A percentile compares a stretch with the other conserved stretches of the same genome.
phyloP scores from a whole-genome alignment of 805 yeast genomes.

The Lachancea fermentati region DNA sequence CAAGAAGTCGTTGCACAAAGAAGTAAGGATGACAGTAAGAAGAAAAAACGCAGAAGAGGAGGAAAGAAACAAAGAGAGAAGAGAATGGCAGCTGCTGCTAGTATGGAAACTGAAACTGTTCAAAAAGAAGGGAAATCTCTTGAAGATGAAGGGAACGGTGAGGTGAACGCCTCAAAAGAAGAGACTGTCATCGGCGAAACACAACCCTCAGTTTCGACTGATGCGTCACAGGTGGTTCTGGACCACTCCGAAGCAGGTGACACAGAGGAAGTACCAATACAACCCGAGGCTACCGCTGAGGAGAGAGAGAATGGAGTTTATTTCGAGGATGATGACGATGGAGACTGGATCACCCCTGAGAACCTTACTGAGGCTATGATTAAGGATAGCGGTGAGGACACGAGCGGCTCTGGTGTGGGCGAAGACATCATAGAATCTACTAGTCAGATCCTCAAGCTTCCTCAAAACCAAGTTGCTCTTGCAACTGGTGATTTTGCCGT shows the following conservation, averaged over 20 bases:
- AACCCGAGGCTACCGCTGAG: background rate
- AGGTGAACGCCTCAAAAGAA: background rate
- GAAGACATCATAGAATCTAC: constrained; percentile 33
- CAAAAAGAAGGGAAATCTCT: constrained; percentile 12
- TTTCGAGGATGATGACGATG: constrained; percentile 62
- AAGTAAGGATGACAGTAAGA: constrained; percentile 15
- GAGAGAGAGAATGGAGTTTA: constrained; percentile 10
- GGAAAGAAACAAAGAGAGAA: constrained; percentile 61
- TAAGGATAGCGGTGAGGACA: constrained; percentile 61
- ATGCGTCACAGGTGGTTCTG: constrained; percentile 28
- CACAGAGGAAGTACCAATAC: constrained; percentile 6
- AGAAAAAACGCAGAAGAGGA: constrained; percentile 53
- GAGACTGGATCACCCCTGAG: constrained; percentile 93
- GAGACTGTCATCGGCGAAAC: background rate
- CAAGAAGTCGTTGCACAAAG: constrained; percentile 13
- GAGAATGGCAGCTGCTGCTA: constrained; percentile 33
- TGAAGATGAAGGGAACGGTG: constrained; percentile 7
- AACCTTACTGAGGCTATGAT: constrained; percentile 66
- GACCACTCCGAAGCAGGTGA: constrained; percentile 7
- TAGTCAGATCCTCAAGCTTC: constrained; percentile 18
- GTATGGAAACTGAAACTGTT: constrained; percentile 5
- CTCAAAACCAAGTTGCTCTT: constrained; percentile 66
- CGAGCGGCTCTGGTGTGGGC: constrained; percentile 32
- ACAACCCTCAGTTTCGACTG: constrained; percentile 11
- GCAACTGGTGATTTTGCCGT: constrained; percentile 97